phyloP scores from a whole-genome alignment of 345 rosid species.

The Ricinus communis region DNA sequence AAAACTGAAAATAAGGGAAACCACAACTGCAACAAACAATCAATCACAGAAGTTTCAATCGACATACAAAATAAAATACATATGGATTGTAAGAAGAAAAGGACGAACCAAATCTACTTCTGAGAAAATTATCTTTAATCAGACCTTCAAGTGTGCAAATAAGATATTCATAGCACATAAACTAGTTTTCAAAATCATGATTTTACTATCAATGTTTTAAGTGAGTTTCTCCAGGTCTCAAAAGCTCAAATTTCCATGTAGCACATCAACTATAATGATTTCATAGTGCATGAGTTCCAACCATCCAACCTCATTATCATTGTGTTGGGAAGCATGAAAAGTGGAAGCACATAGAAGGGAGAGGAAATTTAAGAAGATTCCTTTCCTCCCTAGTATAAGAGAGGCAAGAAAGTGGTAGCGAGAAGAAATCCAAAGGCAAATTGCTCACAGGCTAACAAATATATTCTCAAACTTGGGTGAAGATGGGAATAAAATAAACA shows the following conservation, averaged over 20 bases:
- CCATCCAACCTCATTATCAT: not conserved
- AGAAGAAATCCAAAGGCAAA: not conserved
- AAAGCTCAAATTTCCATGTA: not conserved
- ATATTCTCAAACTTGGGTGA: too few relatives aligned
- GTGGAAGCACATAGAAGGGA: not conserved
- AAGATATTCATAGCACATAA: not conserved
- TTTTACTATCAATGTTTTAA: not conserved
- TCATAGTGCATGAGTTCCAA: not conserved
- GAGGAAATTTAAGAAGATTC: not conserved
- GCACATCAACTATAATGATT: not conserved
- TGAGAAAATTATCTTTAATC: not conserved
- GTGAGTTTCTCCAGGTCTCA: not conserved
- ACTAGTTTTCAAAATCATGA: not conserved
- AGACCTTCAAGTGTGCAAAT: not conserved
- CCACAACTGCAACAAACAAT: constrained; percentile 92
- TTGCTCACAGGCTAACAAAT: not conserved
- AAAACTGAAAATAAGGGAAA: constrained; percentile 86
- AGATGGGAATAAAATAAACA: not conserved
- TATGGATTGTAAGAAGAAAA: not conserved
- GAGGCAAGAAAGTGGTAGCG: not conserved
- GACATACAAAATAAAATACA: not conserved
- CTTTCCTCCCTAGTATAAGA: not conserved
- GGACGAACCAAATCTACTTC: not conserved
- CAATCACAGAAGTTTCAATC: not conserved
- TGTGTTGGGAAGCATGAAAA: not conserved